These are phyloP conservation scores for Xylaria arbuscula DNA, from an alignment of 2,329 filamentous ascomycete genomes.

Conservation along the genomic window DNA sequence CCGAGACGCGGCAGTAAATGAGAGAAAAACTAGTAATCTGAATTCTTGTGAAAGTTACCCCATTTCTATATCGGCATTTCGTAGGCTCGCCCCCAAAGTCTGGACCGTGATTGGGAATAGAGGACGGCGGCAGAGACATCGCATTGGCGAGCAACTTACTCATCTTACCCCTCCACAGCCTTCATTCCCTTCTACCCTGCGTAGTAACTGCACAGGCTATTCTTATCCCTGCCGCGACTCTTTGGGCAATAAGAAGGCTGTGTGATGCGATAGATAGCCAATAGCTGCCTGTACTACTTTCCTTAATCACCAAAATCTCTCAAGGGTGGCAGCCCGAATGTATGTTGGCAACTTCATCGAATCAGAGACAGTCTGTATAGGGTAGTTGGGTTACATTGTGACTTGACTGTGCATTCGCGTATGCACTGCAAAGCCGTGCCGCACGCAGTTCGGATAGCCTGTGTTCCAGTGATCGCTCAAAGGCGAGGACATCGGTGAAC, in stretches of 20 bases:
- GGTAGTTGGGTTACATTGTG: constrained; percentile 34
- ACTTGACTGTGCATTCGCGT: constrained; percentile 15
- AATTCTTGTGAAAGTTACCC: background rate
- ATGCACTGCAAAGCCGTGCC: constrained; percentile 25
- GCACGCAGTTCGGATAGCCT: constrained; percentile 12
- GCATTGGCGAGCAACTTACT: constrained; percentile 5
- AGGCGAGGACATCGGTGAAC: constrained; percentile 33
- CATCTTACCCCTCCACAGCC: constrained; percentile 23
- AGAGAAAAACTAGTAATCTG: background rate
- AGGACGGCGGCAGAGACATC: constrained; percentile 6
- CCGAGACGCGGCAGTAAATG: background rate
- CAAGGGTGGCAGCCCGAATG: constrained; percentile 4
- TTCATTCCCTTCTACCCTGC: background rate
- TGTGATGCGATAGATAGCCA: constrained; percentile 14
- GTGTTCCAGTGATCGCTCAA: constrained; percentile 23
- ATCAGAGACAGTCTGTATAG: constrained; percentile 15
- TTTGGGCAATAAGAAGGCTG: constrained; percentile 19
- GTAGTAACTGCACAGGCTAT: constrained; percentile 12
- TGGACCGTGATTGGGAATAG: constrained; percentile 9
- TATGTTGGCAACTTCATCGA: constrained; percentile 21
- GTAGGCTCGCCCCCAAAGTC: constrained; percentile 14
- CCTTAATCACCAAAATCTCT: constrained; percentile 9
- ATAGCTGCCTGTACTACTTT: constrained; percentile 1
- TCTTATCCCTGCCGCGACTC: constrained; percentile 16
- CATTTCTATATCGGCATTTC: constrained; percentile 4